Evolutionary conservation across 2,329 filamentous ascomycete genomes (phyloP).

Genomic region (Cryphonectria nitschkei): DNA sequence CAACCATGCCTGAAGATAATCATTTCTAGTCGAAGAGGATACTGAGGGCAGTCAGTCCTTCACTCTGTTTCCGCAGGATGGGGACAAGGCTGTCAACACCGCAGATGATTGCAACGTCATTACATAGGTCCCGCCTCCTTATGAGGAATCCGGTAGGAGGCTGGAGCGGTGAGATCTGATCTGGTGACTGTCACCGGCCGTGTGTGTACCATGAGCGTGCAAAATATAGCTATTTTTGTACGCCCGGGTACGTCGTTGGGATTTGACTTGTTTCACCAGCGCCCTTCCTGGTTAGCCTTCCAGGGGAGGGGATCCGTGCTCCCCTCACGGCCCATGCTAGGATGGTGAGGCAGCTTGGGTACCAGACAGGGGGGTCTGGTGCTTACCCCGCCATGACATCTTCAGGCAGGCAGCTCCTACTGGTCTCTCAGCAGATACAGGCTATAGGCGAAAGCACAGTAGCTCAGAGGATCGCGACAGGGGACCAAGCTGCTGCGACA

Average conservation of each 20-base stretch:
- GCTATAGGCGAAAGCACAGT: background rate
- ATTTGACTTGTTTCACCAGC: constrained; percentile 1
- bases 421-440: constrained; percentile 1
- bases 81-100: too few species aligned
- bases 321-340: background rate
- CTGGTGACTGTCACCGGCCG: background rate
- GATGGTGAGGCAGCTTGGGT: constrained; percentile 14
- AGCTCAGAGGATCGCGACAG: constrained; percentile 10
- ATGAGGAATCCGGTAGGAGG: background rate
- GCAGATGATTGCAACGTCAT: background rate
- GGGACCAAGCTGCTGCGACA: constrained; percentile 28
- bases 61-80: background rate
- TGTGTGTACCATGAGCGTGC: background rate
- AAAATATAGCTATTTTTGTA: background rate
- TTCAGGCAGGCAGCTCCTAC: constrained; percentile 12
- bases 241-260: background rate
- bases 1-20: background rate
- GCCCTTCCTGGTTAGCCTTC: background rate
- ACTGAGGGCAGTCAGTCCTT: background rate
- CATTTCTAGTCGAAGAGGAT: background rate
- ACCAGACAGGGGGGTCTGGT: constrained; percentile 6
- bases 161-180: background rate
- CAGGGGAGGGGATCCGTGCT: background rate
- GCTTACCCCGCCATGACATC: constrained; percentile 30
- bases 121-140: background rate